Conservation (phyloP, 768 basidiomycete species). For the Peribolospora kevripleyi region DNA sequence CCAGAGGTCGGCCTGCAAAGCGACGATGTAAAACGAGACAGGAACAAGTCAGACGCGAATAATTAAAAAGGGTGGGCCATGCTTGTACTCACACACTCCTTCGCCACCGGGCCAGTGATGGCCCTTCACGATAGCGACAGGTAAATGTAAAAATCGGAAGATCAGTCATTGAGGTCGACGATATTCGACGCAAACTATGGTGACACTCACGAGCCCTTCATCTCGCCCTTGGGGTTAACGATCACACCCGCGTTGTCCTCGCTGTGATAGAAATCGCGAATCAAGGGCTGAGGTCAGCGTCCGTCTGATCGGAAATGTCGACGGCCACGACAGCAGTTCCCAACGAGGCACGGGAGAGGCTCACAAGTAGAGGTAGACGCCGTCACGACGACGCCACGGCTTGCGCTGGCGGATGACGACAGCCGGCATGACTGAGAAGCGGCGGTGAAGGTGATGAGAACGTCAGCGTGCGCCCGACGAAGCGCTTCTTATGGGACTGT, state of each 20-base stretch:
- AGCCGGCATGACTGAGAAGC: constrained; percentile 62
- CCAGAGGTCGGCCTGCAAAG: constrained; percentile 71
- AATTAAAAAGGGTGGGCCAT: neutral
- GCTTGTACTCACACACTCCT: constrained; percentile 66
- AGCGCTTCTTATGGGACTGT: too few relatives aligned
- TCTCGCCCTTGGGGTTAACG: constrained; percentile 97
- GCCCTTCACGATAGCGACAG: constrained; percentile 20
- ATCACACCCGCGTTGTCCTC: constrained; percentile 18
- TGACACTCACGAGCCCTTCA: constrained; percentile 59
- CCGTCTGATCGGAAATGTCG: neutral
- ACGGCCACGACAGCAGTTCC: neutral
- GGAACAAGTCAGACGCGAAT: neutral
- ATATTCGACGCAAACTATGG: too few relatives aligned
- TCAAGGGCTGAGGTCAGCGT: neutral
- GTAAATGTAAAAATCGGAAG: neutral
- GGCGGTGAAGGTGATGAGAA: neutral
- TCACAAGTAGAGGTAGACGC: constrained; percentile 96
- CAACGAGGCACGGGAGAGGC: neutral
- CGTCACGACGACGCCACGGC: constrained; percentile 91
- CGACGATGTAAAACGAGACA: neutral
- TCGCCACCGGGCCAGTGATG: constrained; percentile 90
- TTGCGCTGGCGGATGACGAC: constrained; percentile 95
- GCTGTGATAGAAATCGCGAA: neutral
- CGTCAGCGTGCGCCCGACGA: too few relatives aligned
- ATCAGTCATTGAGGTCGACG: too few relatives aligned